These are phyloP conservation scores for Cladorrhinum sp. DNA, from an alignment of 2,329 filamentous ascomycete genomes.

Conservation along the genomic window DNA sequence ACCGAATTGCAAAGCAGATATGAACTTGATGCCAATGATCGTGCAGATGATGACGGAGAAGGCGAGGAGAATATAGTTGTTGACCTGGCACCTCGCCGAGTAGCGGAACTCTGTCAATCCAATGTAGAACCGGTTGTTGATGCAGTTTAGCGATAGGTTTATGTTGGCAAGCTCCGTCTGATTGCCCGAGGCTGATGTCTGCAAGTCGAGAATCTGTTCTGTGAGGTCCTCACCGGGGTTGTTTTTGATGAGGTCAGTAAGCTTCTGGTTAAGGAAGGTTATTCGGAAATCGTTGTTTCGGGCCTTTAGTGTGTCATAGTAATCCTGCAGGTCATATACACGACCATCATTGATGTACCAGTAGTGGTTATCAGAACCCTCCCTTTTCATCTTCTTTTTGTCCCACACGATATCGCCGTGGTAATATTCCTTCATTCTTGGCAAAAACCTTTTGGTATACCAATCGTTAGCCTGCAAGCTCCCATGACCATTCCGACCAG, in stretches of 20 bases:
- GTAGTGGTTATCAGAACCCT: conserved; percentile 66
- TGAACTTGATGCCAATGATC: conserved; percentile 83
- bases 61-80: conserved; percentile 84
- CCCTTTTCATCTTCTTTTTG: conserved; percentile 52
- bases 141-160: conserved; percentile 70
- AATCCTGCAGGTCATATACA: conserved; percentile 89
- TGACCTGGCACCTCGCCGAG: conserved; percentile 72
- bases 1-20: conserved; percentile 89
- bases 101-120: conserved; percentile 84
- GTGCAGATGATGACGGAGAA: conserved; percentile 81
- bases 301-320: conserved; percentile 71
- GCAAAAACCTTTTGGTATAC: conserved; percentile 74
- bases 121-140: conserved; percentile 78
- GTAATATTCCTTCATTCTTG: conserved; percentile 79
- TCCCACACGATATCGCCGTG: conserved; percentile 82
- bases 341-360: conserved; percentile 77
- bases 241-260: conserved; percentile 66
- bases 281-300: conserved; percentile 56
- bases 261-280: conserved; percentile 66
- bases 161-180: conserved; percentile 50
- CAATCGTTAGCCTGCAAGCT: conserved; percentile 64
- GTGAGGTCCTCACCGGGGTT: conserved; percentile 82
- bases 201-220: conserved; percentile 54
- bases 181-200: conserved; percentile 49
- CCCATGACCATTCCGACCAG: conserved; percentile 59